Percentiles rank a stretch among this genome's conserved stretches.
phyloP scores from a whole-genome alignment of 192 early-diverging fungal species.

The Allomyces javanicus region DNA sequence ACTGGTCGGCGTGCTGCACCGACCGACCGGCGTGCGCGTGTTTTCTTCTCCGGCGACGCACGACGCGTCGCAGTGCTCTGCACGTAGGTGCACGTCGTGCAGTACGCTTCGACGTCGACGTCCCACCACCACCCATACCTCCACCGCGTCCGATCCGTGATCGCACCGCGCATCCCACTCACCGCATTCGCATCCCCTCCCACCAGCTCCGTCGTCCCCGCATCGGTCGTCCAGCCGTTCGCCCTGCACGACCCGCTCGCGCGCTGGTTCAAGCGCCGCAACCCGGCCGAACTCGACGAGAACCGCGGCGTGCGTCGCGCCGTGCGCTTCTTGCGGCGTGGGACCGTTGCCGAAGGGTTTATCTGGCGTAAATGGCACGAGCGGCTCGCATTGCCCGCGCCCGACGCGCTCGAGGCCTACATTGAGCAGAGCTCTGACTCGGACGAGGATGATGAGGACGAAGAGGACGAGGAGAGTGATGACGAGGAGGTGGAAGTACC shows the following conservation, averaged over 20 bases:
- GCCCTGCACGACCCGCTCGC: not conserved
- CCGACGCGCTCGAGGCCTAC: not conserved
- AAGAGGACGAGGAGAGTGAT: not conserved
- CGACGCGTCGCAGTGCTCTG: too few species aligned
- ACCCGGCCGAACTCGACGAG: not conserved
- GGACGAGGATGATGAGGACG: not conserved
- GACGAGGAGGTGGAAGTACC: not conserved
- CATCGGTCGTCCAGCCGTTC: not conserved
- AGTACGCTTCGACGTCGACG: too few species aligned
- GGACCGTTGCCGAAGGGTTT: not conserved
- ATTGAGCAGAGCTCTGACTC: not conserved
- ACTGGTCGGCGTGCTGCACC: too few species aligned
- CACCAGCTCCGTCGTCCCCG: not conserved
- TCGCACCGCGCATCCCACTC: too few species aligned
- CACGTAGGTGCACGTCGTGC: too few species aligned
- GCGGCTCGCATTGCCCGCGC: not conserved
- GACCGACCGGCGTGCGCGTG: too few species aligned
- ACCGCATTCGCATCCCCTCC: too few species aligned
- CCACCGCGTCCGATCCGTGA: too few species aligned
- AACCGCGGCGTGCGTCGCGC: not conserved
- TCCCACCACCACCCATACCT: too few species aligned
- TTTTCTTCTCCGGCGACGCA: too few species aligned
- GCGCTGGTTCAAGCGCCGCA: not conserved
- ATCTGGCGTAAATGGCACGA: not conserved
- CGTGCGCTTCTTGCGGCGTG: not conserved